phyloP scores from a whole-genome alignment of 768 basidiomycete genomes.

The Kwoniella shandongensis region DNA sequence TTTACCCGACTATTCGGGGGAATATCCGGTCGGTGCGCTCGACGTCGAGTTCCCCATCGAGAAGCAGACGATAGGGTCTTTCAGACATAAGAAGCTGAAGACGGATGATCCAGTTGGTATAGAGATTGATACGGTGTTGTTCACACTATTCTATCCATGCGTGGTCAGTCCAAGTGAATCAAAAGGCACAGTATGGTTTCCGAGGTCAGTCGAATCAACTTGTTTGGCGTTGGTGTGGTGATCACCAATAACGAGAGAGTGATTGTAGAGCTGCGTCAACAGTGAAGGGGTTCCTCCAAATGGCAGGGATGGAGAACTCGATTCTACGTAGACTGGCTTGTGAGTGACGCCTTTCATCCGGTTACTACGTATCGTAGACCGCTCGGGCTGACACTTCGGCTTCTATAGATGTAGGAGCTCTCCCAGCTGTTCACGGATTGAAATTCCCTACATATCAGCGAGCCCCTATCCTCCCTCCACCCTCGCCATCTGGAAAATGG shows the following conservation, averaged over 20 bases:
- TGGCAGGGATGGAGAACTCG: constrained; percentile 18
- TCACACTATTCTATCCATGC: constrained; percentile 27
- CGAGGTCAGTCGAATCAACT: constrained; percentile 12
- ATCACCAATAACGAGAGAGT: not conserved
- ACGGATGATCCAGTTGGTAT: constrained; percentile 10
- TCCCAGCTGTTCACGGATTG: constrained; percentile 23
- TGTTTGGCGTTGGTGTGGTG: too few relatives aligned
- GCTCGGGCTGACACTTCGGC: not conserved
- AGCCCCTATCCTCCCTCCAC: constrained; percentile 12
- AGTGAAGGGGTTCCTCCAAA: constrained; percentile 19
- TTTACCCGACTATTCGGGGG: constrained; percentile 11
- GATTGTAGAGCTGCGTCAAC: constrained; percentile 10
- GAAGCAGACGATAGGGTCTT: constrained; percentile 16
- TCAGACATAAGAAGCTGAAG: constrained; percentile 12
- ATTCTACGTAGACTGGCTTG: constrained; percentile 14
- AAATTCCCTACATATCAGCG: constrained; percentile 25
- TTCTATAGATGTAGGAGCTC: constrained; percentile 10
- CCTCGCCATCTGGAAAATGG: constrained; percentile 15
- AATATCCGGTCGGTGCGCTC: constrained; percentile 16
- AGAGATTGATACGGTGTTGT: constrained; percentile 25
- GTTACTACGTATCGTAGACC: not conserved
- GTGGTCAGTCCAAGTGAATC: not conserved
- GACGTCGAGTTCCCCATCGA: constrained; percentile 18
- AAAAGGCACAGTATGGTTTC: constrained; percentile 21
- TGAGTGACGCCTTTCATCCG: constrained; percentile 3